phyloP scores from a whole-genome alignment of 2,329 filamentous ascomycete genomes.

The Neofusicoccum sp. region DNA sequence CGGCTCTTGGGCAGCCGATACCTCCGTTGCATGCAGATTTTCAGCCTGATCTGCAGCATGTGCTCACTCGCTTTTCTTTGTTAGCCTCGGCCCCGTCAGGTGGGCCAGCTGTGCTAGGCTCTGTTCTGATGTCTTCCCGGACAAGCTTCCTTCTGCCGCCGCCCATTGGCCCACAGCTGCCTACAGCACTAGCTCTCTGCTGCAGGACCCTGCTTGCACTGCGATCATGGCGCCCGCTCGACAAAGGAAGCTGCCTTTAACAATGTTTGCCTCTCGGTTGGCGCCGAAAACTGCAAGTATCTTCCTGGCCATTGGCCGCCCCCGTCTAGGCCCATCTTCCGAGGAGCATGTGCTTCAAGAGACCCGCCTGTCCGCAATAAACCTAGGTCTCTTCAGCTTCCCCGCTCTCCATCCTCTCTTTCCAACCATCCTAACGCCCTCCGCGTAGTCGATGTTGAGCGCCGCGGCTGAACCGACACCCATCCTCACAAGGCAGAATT shows the following conservation, averaged over 20 bases:
- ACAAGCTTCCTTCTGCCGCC: neutral
- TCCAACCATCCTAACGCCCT: neutral
- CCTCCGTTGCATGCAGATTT: constrained; percentile 7
- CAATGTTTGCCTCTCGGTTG: constrained; percentile 1
- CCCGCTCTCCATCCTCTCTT: constrained; percentile 2
- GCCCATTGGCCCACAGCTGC: neutral
- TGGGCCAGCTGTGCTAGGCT: neutral
- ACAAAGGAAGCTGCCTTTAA: neutral
- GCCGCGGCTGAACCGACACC: neutral
- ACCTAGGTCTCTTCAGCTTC: constrained; percentile 5
- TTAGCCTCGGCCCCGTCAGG: constrained; percentile 7
- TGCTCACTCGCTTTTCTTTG: neutral
- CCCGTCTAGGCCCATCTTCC: constrained; percentile 1
- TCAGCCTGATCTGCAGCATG: constrained; percentile 14
- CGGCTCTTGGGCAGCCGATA: constrained; percentile 6
- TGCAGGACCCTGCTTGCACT: constrained; percentile 4
- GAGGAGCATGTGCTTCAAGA: constrained; percentile 18
- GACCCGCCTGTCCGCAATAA: constrained; percentile 1
- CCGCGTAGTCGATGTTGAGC: neutral
- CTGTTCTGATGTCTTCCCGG: neutral
- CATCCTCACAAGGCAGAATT: neutral
- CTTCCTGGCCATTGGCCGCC: neutral
- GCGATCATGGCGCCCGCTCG: neutral
- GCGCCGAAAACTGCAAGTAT: constrained; percentile 12
- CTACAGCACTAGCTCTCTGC: constrained; percentile 4